Evolutionary conservation across 2,329 filamentous ascomycete genomes (phyloP).

Genomic region (Neonectria ditissima): DNA sequence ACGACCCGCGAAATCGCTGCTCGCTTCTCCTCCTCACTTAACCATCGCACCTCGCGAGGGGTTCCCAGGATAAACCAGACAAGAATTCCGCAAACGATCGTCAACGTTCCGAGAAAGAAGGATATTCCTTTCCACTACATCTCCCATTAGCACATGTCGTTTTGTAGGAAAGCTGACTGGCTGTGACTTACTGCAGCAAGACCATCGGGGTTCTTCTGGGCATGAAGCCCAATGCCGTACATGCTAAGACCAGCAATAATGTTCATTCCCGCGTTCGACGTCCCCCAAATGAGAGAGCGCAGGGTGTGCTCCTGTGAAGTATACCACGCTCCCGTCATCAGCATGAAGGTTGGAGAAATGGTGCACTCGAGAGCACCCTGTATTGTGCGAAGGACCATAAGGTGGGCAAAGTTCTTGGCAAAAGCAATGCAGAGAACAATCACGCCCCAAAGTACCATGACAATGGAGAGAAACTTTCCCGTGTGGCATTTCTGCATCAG

Average conservation of each 20-base stretch:
- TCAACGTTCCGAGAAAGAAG: constrained; percentile 45
- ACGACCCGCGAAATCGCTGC: constrained; percentile 46
- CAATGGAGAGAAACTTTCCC: constrained; percentile 49
- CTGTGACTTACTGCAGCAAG: constrained; percentile 33
- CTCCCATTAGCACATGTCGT: neutral
- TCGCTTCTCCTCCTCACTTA: constrained; percentile 47
- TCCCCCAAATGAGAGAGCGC: constrained; percentile 49
- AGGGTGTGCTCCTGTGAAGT: constrained; percentile 47
- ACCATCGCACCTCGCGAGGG: constrained; percentile 47
- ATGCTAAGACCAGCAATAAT: constrained; percentile 47
- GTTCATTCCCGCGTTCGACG: constrained; percentile 49
- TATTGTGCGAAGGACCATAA: constrained; percentile 46
- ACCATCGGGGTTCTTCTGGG: constrained; percentile 38
- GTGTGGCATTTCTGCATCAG: constrained; percentile 51
- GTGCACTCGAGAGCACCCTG: constrained; percentile 48
- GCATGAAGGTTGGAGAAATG: constrained; percentile 46
- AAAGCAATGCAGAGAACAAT: constrained; percentile 47
- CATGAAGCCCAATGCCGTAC: constrained; percentile 40
- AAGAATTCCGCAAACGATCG: constrained; percentile 38
- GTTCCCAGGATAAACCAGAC: constrained; percentile 48
- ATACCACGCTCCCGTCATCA: constrained; percentile 50
- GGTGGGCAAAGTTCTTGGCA: constrained; percentile 45
- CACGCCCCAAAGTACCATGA: constrained; percentile 50
- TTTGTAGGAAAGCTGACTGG: neutral
- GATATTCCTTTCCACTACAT: constrained; percentile 46